phyloP scores from a whole-genome alignment of 331 rosid genomes.

The Phaseolus coccineus region DNA sequence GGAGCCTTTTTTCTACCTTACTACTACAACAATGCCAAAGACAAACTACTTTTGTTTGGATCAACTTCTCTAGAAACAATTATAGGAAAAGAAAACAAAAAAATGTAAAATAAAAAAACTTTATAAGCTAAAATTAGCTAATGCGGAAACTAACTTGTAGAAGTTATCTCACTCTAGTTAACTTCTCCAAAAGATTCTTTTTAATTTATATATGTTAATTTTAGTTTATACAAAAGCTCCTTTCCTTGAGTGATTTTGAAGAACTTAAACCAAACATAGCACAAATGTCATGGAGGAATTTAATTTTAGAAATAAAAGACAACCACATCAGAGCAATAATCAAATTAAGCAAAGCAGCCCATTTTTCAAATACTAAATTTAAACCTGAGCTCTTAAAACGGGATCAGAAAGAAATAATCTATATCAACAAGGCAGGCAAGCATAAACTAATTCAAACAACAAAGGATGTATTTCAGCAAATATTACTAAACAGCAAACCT shows the following conservation, averaged over 20 bases:
- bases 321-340: slow-evolving; percentile 13
- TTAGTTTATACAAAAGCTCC: too few species aligned
- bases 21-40: neutral
- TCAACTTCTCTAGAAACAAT: too few species aligned
- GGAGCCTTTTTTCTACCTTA: slow-evolving; percentile 6
- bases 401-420: neutral
- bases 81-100: too few species aligned
- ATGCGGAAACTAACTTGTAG: too few species aligned
- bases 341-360: slow-evolving; percentile 20
- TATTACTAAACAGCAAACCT: neutral
- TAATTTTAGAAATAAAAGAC: slow-evolving; percentile 4
- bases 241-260: too few species aligned
- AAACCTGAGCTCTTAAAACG: neutral
- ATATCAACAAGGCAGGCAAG: neutral
- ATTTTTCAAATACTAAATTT: slow-evolving; percentile 3
- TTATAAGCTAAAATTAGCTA: too few species aligned
- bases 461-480: neutral
- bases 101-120: too few species aligned
- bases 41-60: neutral
- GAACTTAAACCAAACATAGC: too few species aligned
- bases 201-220: too few species aligned
- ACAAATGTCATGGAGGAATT: neutral
- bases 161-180: too few species aligned
- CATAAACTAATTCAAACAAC: slow-evolving; percentile 1
- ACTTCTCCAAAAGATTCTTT: too few species aligned